Evolutionary conservation across 306 rosid genomes (phyloP).

Genomic region (Vigna mungo): DNA sequence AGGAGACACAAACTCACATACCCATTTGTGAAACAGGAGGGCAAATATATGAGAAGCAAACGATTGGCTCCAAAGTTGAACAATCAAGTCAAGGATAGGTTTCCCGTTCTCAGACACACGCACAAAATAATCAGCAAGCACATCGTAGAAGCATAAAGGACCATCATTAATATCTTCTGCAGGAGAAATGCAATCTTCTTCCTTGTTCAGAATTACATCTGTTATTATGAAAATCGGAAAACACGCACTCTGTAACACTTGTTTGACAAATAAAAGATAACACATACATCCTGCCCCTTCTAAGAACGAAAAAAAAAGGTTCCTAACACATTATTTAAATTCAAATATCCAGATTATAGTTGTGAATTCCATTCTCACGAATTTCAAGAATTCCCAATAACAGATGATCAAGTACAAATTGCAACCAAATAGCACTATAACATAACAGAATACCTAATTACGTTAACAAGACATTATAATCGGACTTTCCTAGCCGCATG

Average conservation of each 20-base stretch:
- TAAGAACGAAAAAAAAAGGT: neutral
- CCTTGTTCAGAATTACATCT: slow-evolving; percentile 79
- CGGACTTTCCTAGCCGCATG: slow-evolving; percentile 31
- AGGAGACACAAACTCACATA: slow-evolving; percentile 48
- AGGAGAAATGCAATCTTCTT: slow-evolving; percentile 76
- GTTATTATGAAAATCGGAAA: slow-evolving; percentile 42
- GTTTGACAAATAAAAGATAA: slow-evolving; percentile 27
- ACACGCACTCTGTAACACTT: slow-evolving; percentile 28
- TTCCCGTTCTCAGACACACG: slow-evolving; percentile 75
- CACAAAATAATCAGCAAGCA: slow-evolving; percentile 93
- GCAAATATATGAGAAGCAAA: slow-evolving; percentile 94
- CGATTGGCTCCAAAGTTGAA: slow-evolving; percentile 98
- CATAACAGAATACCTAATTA: slow-evolving; percentile 20
- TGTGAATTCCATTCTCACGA: neutral
- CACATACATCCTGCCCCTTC: neutral
- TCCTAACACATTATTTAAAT: slow-evolving; percentile 8
- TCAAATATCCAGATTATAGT: slow-evolving; percentile 22
- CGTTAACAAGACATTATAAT: slow-evolving; percentile 3
- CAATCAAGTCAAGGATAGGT: slow-evolving; percentile 85
- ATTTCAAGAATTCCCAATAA: neutral
- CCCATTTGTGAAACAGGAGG: slow-evolving; percentile 97
- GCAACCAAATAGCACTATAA: neutral
- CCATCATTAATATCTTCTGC: slow-evolving; percentile 56
- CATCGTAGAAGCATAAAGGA: slow-evolving; percentile 82
- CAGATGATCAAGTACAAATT: neutral